Base-by-base conservation (phyloP, 805 yeast genomes). In the Isabelozyma pseudorhagii region DNA sequence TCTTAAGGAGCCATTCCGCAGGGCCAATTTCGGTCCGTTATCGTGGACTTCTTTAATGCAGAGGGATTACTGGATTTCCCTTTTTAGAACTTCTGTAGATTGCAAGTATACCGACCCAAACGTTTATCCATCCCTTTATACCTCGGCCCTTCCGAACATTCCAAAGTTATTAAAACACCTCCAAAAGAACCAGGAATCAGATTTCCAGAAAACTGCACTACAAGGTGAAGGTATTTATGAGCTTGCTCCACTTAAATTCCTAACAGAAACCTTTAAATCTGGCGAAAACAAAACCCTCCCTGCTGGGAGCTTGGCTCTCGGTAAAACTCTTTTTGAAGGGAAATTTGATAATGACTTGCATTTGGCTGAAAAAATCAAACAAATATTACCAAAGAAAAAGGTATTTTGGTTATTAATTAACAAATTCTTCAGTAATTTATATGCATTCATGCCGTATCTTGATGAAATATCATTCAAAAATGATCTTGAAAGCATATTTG, bases 21-120 rank as follows among this genome's bases (percentile, higher is more conserved):
- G 80, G 40, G 58, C 72, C n/a, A 72, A 73, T 54, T 75, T 73
- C 54, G 83, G 82, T 0, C 82, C 83, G 0, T 62, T 77, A 18
- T 61, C 80, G 2, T 72, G 79, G 71, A 54, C 71, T 3, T 60
- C 81, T 0, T 46, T 74, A 34, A 60, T 80, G 51, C 72, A 74
- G 49, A 76, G 69, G 49, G 84, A 81, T 59, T 69, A 66, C 8
- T 61, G 52, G 18, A 38, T 60, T 29, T 34, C 40, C 48, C 15
- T 40, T 13, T 13, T 51, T 10, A 15, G 40, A 15, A 40, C 17
- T n/a, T 25, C 38, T n/a, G 28, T 13, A 10, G 42, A 40, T 9
- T 21, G 28, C 14, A 17, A 40, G 18, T 17, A 38, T 9, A 14
- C 40, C 14, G 40, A 38, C 14, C 40, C 21, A 11, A 14, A 9